phyloP scores from a whole-genome alignment of 2,329 filamentous ascomycete genomes.

The Paraconiothyrium brasiliense region DNA sequence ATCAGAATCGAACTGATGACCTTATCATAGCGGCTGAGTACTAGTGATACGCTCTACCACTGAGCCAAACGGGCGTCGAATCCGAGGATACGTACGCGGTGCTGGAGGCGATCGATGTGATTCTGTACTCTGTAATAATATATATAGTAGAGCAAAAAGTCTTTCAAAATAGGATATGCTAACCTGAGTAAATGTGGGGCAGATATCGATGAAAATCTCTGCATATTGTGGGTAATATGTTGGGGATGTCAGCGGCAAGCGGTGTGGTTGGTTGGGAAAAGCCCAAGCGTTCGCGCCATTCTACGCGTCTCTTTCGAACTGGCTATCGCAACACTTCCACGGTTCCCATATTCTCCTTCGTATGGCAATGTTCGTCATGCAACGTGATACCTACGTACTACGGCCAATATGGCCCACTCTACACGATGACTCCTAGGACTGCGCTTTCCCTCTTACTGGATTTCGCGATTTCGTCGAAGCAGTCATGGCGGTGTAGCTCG shows the following conservation, averaged over 20 bases:
- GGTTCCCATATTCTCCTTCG: background rate
- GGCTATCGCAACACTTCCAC: background rate
- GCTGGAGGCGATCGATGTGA: conserved; percentile 1
- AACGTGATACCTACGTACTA: no score
- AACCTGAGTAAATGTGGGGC: no score
- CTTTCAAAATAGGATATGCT: no score
- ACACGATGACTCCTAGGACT: no score
- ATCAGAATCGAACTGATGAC: conserved; percentile 36
- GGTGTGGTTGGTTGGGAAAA: background rate
- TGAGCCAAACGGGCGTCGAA: conserved; percentile 27
- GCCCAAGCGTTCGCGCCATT: background rate
- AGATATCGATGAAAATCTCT: background rate
- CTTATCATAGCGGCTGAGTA: conserved; percentile 28
- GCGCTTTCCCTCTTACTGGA: no score
- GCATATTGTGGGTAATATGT: background rate
- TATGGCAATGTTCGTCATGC: no score
- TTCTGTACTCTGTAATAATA: no score
- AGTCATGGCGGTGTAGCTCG: no score
- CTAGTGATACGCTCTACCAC: conserved; percentile 37
- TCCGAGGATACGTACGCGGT: conserved; percentile 1
- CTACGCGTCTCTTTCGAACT: background rate
- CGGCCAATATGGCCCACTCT: no score
- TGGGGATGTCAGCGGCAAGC: background rate
- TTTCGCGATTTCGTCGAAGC: no score
- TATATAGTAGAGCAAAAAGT: background rate